phyloP scores from a whole-genome alignment of 306 rosid species.

The Acacia crassicarpa region DNA sequence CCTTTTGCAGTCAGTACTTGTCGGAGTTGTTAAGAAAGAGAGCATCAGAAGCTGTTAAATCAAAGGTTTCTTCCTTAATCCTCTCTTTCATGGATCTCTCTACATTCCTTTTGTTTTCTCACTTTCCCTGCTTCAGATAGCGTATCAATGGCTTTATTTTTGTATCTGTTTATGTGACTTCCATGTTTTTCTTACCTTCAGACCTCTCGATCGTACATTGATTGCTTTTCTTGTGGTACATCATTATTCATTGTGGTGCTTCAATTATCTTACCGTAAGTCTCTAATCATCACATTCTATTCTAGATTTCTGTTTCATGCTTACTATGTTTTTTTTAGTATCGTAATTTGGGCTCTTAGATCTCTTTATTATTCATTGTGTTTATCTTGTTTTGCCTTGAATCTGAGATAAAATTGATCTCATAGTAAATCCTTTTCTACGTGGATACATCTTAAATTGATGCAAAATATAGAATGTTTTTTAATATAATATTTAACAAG shows the following conservation, averaged over 20 bases:
- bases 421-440: too few species aligned
- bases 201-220: conserved; percentile 32
- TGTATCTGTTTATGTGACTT: not conserved
- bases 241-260: conserved; percentile 20
- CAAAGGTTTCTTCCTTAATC: conserved; percentile 58
- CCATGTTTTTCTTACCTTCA: not conserved
- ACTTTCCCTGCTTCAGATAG: conserved; percentile 40
- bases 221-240: conserved; percentile 20
- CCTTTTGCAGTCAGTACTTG: conserved; percentile 70
- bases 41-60: conserved; percentile 83
- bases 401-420: too few species aligned
- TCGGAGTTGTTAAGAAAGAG: conserved; percentile 77
- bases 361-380: too few species aligned
- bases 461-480: too few species aligned
- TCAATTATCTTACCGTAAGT: not conserved
- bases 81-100: conserved; percentile 46
- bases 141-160: conserved; percentile 20
- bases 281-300: too few species aligned
- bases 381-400: too few species aligned
- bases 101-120: conserved; percentile 21
- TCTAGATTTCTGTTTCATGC: too few species aligned
- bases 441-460: too few species aligned
- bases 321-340: too few species aligned
- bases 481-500: too few species aligned
- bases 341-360: too few species aligned